A percentile compares a stretch with the other conserved stretches of the same genome.
These are phyloP conservation scores for Mycena polygramma DNA, from an alignment of 768 basidiomycete species.

Conservation along the genomic window DNA sequence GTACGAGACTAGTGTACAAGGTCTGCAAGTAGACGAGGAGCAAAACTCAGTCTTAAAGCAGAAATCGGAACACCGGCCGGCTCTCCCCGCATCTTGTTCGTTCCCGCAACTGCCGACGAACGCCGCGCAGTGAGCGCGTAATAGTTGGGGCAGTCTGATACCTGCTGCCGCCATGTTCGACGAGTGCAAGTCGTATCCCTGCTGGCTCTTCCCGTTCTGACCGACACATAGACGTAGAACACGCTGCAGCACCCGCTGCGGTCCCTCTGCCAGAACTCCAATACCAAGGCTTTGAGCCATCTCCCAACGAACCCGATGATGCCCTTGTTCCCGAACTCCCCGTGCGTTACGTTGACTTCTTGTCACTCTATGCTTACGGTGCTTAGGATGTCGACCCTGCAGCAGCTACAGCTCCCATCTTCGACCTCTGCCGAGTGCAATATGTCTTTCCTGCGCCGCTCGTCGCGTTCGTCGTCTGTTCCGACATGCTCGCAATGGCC, in stretches of 20 bases:
- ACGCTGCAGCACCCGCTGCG: conserved; percentile 67
- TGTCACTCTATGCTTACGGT: conserved; percentile 12
- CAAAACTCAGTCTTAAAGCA: neutral
- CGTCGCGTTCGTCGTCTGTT: conserved; percentile 84
- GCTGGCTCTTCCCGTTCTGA: conserved; percentile 25
- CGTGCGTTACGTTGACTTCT: conserved; percentile 31
- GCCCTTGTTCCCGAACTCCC: conserved; percentile 51
- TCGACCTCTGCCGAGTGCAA: conserved; percentile 91
- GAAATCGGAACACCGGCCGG: neutral
- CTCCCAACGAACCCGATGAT: conserved; percentile 68
- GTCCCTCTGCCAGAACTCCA: conserved; percentile 70
- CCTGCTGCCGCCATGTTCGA: conserved; percentile 64
- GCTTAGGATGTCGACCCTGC: conserved; percentile 49
- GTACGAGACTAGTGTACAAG: too few relatives aligned
- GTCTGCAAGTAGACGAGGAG: too few relatives aligned
- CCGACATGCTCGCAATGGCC: conserved; percentile 90
- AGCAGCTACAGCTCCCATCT: conserved; percentile 68
- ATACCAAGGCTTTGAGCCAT: conserved; percentile 92
- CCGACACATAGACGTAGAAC: conserved; percentile 82
- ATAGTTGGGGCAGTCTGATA: too few relatives aligned
- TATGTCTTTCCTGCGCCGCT: conserved; percentile 90
- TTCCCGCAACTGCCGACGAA: conserved; percentile 10
- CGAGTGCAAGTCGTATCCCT: conserved; percentile 63
- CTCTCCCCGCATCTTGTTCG: too few relatives aligned
- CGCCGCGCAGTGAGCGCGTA: conserved; percentile 5